Percentiles rank a stretch among this genome's conserved stretches.
Conservation (phyloP, 176 grass and related monocot genomes). For the Bolboschoenus planiculmis region DNA sequence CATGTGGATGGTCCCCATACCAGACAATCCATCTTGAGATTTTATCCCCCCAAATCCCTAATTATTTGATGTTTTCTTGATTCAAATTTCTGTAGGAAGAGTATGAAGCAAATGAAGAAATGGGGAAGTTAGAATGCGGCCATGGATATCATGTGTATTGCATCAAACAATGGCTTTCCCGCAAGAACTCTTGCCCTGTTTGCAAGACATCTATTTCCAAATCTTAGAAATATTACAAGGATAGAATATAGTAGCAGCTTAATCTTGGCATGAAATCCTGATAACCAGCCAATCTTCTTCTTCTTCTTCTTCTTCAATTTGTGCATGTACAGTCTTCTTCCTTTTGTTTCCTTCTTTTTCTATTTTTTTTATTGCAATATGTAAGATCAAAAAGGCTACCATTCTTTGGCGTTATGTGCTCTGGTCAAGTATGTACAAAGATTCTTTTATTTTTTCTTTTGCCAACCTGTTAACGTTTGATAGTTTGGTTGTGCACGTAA, state of each 20-base stretch:
- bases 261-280: slow-evolving; percentile 7
- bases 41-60: neutral
- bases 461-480: slow-evolving; percentile 11
- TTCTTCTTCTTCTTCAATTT: slow-evolving; percentile 9
- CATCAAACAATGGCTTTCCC: slow-evolving; percentile 91
- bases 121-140: slow-evolving; percentile 66
- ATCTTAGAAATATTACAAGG: slow-evolving; percentile 26
- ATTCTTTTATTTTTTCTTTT: slow-evolving; percentile 26
- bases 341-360: neutral
- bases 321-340: slow-evolving; percentile 27
- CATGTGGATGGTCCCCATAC: neutral
- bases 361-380: slow-evolving; percentile 2
- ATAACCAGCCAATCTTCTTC: neutral
- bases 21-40: neutral
- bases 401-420: slow-evolving; percentile 23
- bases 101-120: slow-evolving; percentile 51
- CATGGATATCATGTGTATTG: slow-evolving; percentile 81
- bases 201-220: slow-evolving; percentile 67
- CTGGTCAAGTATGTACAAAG: slow-evolving; percentile 14
- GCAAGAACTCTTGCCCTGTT: slow-evolving; percentile 87
- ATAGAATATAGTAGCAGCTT: slow-evolving; percentile 17
- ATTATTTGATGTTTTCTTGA: neutral
- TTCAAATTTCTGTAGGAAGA: slow-evolving; percentile 51
- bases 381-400: slow-evolving; percentile 18
- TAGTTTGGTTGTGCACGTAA: slow-evolving; percentile 2